Evolutionary conservation across 2,329 filamentous ascomycete genomes (phyloP).

Genomic region (Botrytis aclada): DNA sequence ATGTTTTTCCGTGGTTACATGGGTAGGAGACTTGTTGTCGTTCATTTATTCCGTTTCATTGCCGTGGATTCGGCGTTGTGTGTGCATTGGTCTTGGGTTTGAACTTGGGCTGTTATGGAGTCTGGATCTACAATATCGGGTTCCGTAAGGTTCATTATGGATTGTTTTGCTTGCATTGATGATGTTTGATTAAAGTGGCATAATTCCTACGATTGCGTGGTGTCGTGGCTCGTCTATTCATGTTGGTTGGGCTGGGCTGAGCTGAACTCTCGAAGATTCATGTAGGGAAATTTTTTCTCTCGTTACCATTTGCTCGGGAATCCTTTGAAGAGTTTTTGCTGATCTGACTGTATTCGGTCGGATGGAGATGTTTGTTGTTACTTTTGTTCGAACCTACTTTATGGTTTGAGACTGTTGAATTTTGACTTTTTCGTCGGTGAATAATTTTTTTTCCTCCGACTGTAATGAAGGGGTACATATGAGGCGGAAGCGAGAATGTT

Average conservation of each 20-base stretch:
- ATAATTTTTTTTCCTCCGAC: constrained; percentile 4
- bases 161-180: constrained; percentile 10
- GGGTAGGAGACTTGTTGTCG: background rate
- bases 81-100: background rate
- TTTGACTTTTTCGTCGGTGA: constrained; percentile 2
- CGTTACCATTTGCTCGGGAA: constrained; percentile 6
- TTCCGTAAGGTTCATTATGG: background rate
- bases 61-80: background rate
- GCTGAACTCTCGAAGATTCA: background rate
- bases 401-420: background rate
- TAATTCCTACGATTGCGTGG: background rate
- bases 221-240: constrained; percentile 14
- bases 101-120: constrained; percentile 3
- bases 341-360: constrained; percentile 5
- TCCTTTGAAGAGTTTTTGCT: background rate
- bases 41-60: constrained; percentile 3
- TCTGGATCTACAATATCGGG: constrained; percentile 9
- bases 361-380: background rate
- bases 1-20: constrained; percentile 6
- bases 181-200: constrained; percentile 1
- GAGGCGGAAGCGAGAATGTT: constrained; percentile 14
- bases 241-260: constrained; percentile 13
- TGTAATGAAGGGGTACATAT: constrained; percentile 2
- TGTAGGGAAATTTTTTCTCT: background rate
- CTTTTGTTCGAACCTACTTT: background rate